Base-by-base conservation (phyloP, 495 filamentous ascomycete species). In the Mytilinidion resinicola region DNA sequence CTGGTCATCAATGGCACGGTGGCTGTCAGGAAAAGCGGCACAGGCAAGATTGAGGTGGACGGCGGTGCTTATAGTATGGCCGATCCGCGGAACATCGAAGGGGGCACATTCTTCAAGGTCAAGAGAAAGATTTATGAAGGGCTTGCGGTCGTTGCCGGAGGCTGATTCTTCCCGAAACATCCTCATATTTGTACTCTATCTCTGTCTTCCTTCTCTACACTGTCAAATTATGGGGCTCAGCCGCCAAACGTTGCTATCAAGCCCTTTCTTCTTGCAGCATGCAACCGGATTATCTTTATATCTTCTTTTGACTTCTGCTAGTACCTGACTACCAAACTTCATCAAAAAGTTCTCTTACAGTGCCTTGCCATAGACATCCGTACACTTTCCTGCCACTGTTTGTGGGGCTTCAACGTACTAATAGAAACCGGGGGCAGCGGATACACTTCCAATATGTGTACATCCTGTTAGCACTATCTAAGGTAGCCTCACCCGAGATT, bases 21-120 rank as follows among this genome's bases (percentile, higher is more conserved):
- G 6, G 87, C 89, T 7, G 92, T 99, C 41, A 78, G 90, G 51
- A 99, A 99, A 73, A 86, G 82, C 4, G 87, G 83, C 0, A 88
- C 88, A 4, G 95, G 91, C 0, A 80, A 81, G 67, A 88, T 99
- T 56, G 95, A 96, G 73, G 80, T 97, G 39, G 93, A 96, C 70
- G 89, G 88, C 25, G 67, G 61, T 41, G 82, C 64, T 33, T 62
- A 60, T 36, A 44, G 43, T 6, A 53, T 69, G 60, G 64, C 49
- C n/a, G 60, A 62, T 42, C 51, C 41, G 21, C 53, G 42, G 43
- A 56, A 34, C 42, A 35, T 10, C 0, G 55, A 59, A 34, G 25
- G 38, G 25, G 55, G 36, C 10, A 65, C 64, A 46, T 88, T 95
- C 72, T 82, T 86, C 67, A 81, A 82, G 14, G 88, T 95, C 17